phyloP scores from a whole-genome alignment of 345 rosid species.

The Lepidium aucheri region DNA sequence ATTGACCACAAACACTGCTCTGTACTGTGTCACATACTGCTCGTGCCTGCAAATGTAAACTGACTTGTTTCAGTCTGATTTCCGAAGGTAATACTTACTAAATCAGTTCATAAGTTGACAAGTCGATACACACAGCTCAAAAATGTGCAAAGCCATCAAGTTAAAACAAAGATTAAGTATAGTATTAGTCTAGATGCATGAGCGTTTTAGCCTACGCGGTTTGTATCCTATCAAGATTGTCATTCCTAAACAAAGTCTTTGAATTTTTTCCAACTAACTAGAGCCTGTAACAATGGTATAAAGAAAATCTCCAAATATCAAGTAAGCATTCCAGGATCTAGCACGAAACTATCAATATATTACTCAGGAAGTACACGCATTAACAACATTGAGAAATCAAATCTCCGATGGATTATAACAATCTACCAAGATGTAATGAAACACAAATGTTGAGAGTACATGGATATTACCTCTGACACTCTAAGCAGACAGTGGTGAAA shows the following conservation, averaged over 20 bases:
- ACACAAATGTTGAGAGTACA: neutral
- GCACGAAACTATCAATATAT: neutral
- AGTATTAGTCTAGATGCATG: neutral
- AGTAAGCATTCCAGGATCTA: neutral
- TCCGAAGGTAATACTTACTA: neutral
- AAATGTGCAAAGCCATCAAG: neutral
- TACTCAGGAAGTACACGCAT: neutral
- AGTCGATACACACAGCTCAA: neutral
- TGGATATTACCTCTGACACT: constrained; percentile 56
- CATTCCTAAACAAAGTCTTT: neutral
- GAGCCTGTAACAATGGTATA: neutral
- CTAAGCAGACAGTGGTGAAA: constrained; percentile 70
- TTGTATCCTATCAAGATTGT: neutral
- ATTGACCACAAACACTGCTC: constrained; percentile 66
- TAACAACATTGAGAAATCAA: neutral
- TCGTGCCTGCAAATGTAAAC: constrained; percentile 48
- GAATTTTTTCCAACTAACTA: neutral
- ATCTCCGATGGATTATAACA: too few species aligned
- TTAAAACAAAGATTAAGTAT: neutral
- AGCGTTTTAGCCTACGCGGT: neutral
- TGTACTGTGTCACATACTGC: constrained; percentile 60
- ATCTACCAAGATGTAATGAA: neutral
- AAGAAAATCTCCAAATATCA: neutral
- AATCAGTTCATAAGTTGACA: neutral
- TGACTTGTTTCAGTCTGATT: neutral